Evolutionary conservation across 2,329 filamentous ascomycete species (phyloP), one percentile per base, ranked within the genome.

Genomic region (Zalaria obscura): DNA sequence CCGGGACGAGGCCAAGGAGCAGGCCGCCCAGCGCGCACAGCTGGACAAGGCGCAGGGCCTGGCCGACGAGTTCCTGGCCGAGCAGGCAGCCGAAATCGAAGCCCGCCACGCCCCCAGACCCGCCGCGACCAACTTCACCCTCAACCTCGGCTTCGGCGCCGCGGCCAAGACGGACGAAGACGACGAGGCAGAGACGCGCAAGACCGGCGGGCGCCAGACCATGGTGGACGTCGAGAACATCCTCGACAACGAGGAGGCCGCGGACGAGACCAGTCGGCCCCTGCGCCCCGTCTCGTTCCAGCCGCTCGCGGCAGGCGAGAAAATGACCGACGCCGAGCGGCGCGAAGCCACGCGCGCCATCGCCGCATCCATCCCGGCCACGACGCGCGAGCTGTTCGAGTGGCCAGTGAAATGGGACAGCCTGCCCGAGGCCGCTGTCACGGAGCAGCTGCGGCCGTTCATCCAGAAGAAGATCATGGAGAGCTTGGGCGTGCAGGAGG

Each of bases 401-500:
- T 96, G 87, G 85, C 68, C 81, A 11, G 78, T 98, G 58, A 83
- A 88, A 53, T 98, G 91, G 91, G 82, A 93, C 40, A 85, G 79
- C 62, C 72, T 98, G 58, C 84, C 93, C 56, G 81, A 91, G 46
- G 70, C 73, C 10, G 73, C 91, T 35, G 76, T 96, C 45, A 75
- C 77, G 46, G 83, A 93, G 48, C 88, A 95, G 58, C 76, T 98
- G 51, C 78, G 83, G 55, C 88, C 89, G 27, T 98, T 95, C 65
- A 85, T 96, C 43, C 87, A 94, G 68, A 93, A 93, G 74, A 98
- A 96, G 72, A 85, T 96, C 51, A 81, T 98, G 46, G 91, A 98
- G 62, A 93, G 91, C 53, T 73, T 98, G 38, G 93, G 93, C 45
- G 83, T 98, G 44, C 87, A 96, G 63, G 91, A 98, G 61, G 85